These are phyloP conservation scores for Paracamarosporium sp. DNA, from an alignment of 2,329 filamentous ascomycete species.

Conservation along the genomic window DNA sequence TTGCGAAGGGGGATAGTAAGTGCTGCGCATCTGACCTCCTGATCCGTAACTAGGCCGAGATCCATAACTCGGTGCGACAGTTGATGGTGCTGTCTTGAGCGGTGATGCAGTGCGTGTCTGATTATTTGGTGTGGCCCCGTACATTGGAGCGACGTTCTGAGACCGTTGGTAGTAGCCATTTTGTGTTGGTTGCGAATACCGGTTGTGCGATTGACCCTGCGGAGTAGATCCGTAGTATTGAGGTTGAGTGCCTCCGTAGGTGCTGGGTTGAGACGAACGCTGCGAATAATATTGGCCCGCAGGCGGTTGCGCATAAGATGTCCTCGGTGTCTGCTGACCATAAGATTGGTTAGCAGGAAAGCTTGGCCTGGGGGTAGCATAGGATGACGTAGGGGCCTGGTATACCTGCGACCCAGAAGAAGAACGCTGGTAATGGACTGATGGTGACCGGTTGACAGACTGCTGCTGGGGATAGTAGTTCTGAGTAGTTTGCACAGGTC, in stretches of 20 bases:
- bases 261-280: slow-evolving; percentile 34
- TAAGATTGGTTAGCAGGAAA: slow-evolving; percentile 38
- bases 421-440: slow-evolving; percentile 44
- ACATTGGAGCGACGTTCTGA: slow-evolving; percentile 42
- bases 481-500: slow-evolving; percentile 36
- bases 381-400: slow-evolving; percentile 35
- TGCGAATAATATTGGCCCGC: slow-evolving; percentile 40
- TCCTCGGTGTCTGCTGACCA: slow-evolving; percentile 40
- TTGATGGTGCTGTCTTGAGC: slow-evolving; percentile 36
- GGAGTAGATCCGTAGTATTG: slow-evolving; percentile 44
- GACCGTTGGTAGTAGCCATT: slow-evolving; percentile 44
- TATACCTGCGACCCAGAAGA: slow-evolving; percentile 38
- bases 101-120: slow-evolving; percentile 44
- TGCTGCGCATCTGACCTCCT: slow-evolving; percentile 39
- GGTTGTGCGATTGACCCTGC: slow-evolving; percentile 38
- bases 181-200: slow-evolving; percentile 37
- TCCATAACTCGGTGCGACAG: slow-evolving; percentile 31
- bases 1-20: slow-evolving; percentile 42
- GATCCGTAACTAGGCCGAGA: slow-evolving; percentile 36
- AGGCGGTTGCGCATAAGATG: slow-evolving; percentile 30
- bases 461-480: slow-evolving; percentile 45
- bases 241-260: slow-evolving; percentile 34
- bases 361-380: slow-evolving; percentile 33
- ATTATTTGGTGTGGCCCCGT: slow-evolving; percentile 32
- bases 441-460: slow-evolving; percentile 42